Evolutionary conservation across 1,139 yeast species (phyloP).

Genomic region (Magnusiomyces ingens): DNA sequence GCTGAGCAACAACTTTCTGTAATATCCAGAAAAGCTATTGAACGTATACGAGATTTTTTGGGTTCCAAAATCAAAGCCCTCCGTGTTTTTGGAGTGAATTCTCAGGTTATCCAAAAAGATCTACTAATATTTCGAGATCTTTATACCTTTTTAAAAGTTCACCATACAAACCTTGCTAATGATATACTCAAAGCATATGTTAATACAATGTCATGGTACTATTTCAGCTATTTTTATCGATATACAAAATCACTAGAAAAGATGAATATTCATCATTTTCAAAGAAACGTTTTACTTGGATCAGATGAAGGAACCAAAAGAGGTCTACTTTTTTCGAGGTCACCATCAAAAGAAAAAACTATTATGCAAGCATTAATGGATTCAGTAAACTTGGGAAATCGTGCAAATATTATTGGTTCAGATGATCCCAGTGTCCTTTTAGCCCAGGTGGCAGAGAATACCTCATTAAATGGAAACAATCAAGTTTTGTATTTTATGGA

Average conservation of each 20-base stretch:
- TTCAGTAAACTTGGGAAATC: slow-evolving; percentile 50
- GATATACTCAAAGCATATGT: slow-evolving; percentile 76
- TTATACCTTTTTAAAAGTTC: slow-evolving; percentile 48
- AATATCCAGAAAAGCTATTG: slow-evolving; percentile 51
- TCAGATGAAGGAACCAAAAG: slow-evolving; percentile 23
- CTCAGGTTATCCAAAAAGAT: slow-evolving; percentile 69
- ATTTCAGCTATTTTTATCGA: slow-evolving; percentile 67
- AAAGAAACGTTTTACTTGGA: slow-evolving; percentile 48
- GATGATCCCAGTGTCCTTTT: slow-evolving; percentile 63
- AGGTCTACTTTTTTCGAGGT: slow-evolving; percentile 10
- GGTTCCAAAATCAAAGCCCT: slow-evolving; percentile 57
- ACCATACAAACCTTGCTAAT: slow-evolving; percentile 59
- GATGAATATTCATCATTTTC: slow-evolving; percentile 47
- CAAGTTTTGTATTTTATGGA: slow-evolving; percentile 55
- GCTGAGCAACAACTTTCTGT: slow-evolving; percentile 38
- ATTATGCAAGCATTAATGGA: slow-evolving; percentile 32
- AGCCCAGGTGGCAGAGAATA: slow-evolving; percentile 79
- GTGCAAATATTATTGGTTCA: slow-evolving; percentile 47
- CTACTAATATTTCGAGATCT: slow-evolving; percentile 56
- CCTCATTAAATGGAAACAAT: slow-evolving; percentile 28
- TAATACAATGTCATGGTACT: slow-evolving; percentile 91
- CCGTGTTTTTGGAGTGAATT: slow-evolving; percentile 46
- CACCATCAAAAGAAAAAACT: slow-evolving; percentile 13
- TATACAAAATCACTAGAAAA: slow-evolving; percentile 71
- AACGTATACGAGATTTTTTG: slow-evolving; percentile 66